phyloP scores from a whole-genome alignment of 768 basidiomycete species.

The Cystobasidium onofrii region DNA sequence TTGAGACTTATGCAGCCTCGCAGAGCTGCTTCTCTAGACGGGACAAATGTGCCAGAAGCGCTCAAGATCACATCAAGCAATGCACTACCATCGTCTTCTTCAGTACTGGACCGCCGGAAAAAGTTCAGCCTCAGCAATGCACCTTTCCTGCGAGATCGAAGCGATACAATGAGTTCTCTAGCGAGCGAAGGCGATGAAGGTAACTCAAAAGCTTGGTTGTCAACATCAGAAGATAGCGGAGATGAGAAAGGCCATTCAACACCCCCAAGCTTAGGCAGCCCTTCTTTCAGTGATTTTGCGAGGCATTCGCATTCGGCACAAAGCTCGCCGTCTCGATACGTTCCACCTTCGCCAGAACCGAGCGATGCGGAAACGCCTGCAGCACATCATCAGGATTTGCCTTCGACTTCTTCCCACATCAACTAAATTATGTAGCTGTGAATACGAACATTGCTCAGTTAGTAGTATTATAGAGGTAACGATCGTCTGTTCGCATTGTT shows the following conservation, averaged over 20 bases:
- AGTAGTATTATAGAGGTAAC: not conserved
- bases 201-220: slow-evolving; percentile 16
- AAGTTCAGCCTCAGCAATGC: not conserved
- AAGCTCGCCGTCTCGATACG: not conserved
- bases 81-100: not conserved
- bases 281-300: not conserved
- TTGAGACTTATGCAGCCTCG: slow-evolving; percentile 6
- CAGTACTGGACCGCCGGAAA: not conserved
- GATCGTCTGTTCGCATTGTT: not conserved
- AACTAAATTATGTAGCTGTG: not conserved
- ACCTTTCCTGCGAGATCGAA: not conserved
- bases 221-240: slow-evolving; percentile 21
- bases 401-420: not conserved
- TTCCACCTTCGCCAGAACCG: slow-evolving; percentile 21
- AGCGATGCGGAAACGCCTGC: slow-evolving; percentile 21
- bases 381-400: not conserved
- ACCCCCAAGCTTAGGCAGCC: not conserved
- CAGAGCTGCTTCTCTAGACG: not conserved
- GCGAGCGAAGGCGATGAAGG: slow-evolving; percentile 1
- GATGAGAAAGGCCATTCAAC: not conserved
- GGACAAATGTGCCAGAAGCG: not conserved
- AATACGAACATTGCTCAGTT: not conserved
- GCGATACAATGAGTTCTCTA: not conserved
- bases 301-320: not conserved
- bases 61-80: not conserved